phyloP scores from a whole-genome alignment of 352 stramenopile species.

The Globisporangium cystogenes region DNA sequence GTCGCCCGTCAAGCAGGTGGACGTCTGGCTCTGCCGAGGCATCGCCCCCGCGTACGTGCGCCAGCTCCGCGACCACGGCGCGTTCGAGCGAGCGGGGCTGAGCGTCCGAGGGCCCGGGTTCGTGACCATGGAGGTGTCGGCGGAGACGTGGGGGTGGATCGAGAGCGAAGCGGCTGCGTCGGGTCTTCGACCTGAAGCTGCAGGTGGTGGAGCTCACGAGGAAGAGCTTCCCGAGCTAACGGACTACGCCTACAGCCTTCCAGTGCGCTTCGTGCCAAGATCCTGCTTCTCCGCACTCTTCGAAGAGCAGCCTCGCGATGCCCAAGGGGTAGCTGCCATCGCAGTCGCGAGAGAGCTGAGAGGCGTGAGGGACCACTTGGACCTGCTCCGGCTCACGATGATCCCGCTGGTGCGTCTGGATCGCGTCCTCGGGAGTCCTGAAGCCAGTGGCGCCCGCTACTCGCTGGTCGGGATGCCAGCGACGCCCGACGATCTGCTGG shows the following conservation, averaged over 20 bases:
- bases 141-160: slow-evolving; percentile 1
- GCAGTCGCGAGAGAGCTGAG: background rate
- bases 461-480: slow-evolving; percentile 7
- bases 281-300: slow-evolving; percentile 1
- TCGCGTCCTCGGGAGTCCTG: background rate
- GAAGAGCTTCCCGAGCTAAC: background rate
- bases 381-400: background rate
- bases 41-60: slow-evolving; percentile 19
- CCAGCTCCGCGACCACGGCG: slow-evolving; percentile 10
- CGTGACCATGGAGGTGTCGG: slow-evolving; percentile 12
- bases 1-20: slow-evolving; percentile 2
- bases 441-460: background rate
- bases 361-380: background rate
- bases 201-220: background rate
- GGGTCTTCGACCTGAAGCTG: background rate
- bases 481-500: slow-evolving; percentile 8
- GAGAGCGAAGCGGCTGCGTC: background rate
- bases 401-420: slow-evolving; percentile 4
- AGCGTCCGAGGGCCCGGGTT: slow-evolving; percentile 19
- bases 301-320: background rate
- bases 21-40: slow-evolving; percentile 28
- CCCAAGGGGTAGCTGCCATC: background rate
- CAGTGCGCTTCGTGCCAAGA: slow-evolving; percentile 9
- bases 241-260: background rate
- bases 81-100: slow-evolving; percentile 7